Percentiles rank a stretch among this genome's conserved stretches.
Conservation (phyloP, 192 early-diverging fungal species). For the Coemansia sp. region DNA sequence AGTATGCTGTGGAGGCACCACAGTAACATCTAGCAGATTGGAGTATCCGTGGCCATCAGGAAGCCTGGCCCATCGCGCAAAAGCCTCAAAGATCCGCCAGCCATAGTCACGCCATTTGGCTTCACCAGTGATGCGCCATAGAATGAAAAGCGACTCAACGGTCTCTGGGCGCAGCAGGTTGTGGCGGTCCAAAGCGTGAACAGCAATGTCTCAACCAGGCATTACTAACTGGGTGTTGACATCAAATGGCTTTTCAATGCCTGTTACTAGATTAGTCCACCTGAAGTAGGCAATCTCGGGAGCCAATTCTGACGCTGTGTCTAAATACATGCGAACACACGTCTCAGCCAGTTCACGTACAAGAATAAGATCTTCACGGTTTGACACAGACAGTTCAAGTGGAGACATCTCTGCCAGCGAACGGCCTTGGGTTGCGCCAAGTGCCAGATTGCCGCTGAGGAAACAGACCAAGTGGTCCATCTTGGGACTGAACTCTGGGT, state of each 20-base stretch:
- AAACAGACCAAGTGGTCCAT: slow-evolving; percentile 98
- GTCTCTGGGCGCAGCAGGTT: slow-evolving; percentile 85
- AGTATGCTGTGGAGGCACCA: slow-evolving; percentile 22
- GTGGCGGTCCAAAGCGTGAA: slow-evolving; percentile 16
- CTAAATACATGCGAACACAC: slow-evolving; percentile 82
- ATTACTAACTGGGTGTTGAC: slow-evolving; percentile 17
- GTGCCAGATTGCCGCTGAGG: slow-evolving; percentile 57
- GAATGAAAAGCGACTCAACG: slow-evolving; percentile 81
- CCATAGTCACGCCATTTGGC: slow-evolving; percentile 70
- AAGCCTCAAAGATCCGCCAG: slow-evolving; percentile 79
- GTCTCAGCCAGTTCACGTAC: slow-evolving; percentile 78
- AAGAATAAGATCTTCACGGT: slow-evolving; percentile 68
- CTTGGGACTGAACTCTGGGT: slow-evolving; percentile 44
- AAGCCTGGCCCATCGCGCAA: slow-evolving; percentile 71
- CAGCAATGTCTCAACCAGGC: slow-evolving; percentile 34
- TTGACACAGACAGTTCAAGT: slow-evolving; percentile 5
- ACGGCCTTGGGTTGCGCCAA: slow-evolving; percentile 45
- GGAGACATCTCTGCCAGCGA: slow-evolving; percentile 20
- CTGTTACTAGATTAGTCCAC: slow-evolving; percentile 1
- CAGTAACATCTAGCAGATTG: slow-evolving; percentile 41
- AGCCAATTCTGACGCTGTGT: slow-evolving; percentile 76
- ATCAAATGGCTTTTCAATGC: background rate
- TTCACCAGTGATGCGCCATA: slow-evolving; percentile 84
- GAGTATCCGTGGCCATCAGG: slow-evolving; percentile 60
- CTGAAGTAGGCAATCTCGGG: slow-evolving; percentile 50